Evolutionary conservation across 2,329 filamentous ascomycete species (phyloP).

Genomic region (Pezicula neosporulosa): DNA sequence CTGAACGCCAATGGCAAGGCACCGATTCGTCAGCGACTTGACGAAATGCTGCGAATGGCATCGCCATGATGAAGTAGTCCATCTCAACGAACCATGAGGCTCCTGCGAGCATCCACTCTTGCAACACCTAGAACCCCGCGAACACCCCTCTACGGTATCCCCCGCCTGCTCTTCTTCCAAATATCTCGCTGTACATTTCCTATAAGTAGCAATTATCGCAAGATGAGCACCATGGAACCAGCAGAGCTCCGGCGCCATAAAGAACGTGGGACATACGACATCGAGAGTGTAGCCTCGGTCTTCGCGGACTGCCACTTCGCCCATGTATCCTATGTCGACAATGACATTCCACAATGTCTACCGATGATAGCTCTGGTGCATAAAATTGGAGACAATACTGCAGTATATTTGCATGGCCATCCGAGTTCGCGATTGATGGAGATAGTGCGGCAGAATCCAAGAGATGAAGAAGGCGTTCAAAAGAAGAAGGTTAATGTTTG

Average conservation of each 20-base stretch:
- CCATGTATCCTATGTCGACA: constrained; percentile 6
- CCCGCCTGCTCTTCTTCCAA: not conserved
- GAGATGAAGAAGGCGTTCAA: not conserved
- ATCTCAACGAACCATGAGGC: too few relatives aligned
- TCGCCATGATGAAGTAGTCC: too few relatives aligned
- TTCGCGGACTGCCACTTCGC: constrained; percentile 5
- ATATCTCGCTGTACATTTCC: not conserved
- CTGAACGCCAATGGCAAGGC: not conserved
- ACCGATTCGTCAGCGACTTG: not conserved
- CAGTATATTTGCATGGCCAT: constrained; percentile 8
- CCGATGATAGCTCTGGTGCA: constrained; percentile 8
- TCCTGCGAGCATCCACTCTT: too few relatives aligned
- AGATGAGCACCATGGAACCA: constrained; percentile 2
- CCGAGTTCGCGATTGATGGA: constrained; percentile 8
- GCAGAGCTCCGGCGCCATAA: constrained; percentile 4
- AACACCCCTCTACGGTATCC: not conserved
- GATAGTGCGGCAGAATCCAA: constrained; percentile 3
- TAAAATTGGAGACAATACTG: constrained; percentile 2
- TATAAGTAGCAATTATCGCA: not conserved
- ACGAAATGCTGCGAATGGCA: not conserved
- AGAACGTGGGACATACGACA: constrained; percentile 3
- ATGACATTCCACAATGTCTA: constrained; percentile 6
- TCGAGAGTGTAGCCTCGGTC: constrained; percentile 1
- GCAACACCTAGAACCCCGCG: too few relatives aligned
- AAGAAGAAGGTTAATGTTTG: constrained; percentile 5